A percentile compares a stretch with the other conserved stretches of the same genome.
Evolutionary conservation across 768 basidiomycete genomes (phyloP).

Genomic region (Tricholomella constricta): DNA sequence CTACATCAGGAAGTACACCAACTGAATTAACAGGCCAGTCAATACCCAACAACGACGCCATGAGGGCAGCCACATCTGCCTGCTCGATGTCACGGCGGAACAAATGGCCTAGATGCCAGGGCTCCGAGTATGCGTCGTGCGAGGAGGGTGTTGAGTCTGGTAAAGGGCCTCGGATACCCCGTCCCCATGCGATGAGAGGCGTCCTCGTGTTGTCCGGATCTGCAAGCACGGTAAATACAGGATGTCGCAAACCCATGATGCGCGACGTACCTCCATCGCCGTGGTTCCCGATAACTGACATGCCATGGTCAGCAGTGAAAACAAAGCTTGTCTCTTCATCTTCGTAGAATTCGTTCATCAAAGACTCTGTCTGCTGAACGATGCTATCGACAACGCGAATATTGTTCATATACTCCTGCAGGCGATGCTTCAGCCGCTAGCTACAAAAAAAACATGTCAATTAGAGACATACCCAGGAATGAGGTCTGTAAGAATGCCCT

Average conservation of each 20-base stretch:
- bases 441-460: not conserved
- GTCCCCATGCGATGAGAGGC: slow-evolving; percentile 82
- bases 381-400: slow-evolving; percentile 79
- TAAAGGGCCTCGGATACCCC: slow-evolving; percentile 71
- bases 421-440: not conserved
- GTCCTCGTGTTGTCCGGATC: slow-evolving; percentile 90
- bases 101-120: slow-evolving; percentile 62
- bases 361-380: slow-evolving; percentile 62
- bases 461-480: slow-evolving; percentile 55
- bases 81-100: slow-evolving; percentile 78
- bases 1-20: slow-evolving; percentile 77
- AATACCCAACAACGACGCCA: slow-evolving; percentile 72
- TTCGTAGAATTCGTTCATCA: slow-evolving; percentile 63
- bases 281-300: slow-evolving; percentile 87
- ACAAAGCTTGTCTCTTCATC: slow-evolving; percentile 74
- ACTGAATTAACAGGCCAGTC: slow-evolving; percentile 83
- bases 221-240: slow-evolving; percentile 28
- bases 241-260: slow-evolving; percentile 2
- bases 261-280: slow-evolving; percentile 73
- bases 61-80: slow-evolving; percentile 78
- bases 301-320: slow-evolving; percentile 90
- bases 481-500: slow-evolving; percentile 83
- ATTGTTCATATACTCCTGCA: slow-evolving; percentile 83
- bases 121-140: slow-evolving; percentile 68
- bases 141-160: slow-evolving; percentile 57